Evolutionary conservation across 2,329 filamentous ascomycete species (phyloP).

Genomic region (Coniochaeta ligniaria): DNA sequence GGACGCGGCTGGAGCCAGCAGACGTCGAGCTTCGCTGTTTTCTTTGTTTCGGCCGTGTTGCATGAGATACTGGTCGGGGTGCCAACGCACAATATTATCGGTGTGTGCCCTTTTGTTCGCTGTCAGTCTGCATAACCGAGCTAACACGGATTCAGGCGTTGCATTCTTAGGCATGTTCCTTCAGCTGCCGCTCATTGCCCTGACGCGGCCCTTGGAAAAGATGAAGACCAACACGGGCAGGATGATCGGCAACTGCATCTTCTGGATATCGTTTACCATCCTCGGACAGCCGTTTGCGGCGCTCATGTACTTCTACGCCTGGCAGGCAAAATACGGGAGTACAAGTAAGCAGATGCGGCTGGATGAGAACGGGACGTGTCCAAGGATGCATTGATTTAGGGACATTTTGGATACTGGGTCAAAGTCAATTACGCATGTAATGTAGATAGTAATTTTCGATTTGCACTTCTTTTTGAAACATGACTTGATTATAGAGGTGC

Average conservation of each 20-base stretch:
- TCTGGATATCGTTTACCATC: slow-evolving; percentile 94
- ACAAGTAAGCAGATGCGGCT: slow-evolving; percentile 41
- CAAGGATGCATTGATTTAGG: neutral
- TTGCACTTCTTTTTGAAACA: neutral
- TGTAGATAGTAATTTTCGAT: neutral
- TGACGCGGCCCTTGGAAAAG: slow-evolving; percentile 75
- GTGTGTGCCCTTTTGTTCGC: slow-evolving; percentile 34
- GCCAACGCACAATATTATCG: slow-evolving; percentile 88
- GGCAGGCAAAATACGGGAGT: slow-evolving; percentile 95
- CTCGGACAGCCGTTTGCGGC: slow-evolving; percentile 92
- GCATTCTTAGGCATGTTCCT: slow-evolving; percentile 92
- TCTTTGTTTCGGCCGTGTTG: slow-evolving; percentile 78
- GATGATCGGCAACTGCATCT: slow-evolving; percentile 84
- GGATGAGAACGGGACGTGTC: neutral
- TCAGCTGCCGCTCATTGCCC: slow-evolving; percentile 78
- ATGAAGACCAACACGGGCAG: slow-evolving; percentile 69
- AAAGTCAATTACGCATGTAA: neutral
- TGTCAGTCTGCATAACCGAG: neutral
- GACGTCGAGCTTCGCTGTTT: slow-evolving; percentile 72
- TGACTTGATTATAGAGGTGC: too few species aligned
- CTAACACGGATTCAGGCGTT: slow-evolving; percentile 51
- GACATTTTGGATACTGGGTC: neutral
- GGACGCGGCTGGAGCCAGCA: slow-evolving; percentile 71
- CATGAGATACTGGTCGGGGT: slow-evolving; percentile 92
- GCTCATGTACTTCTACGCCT: slow-evolving; percentile 93